These are phyloP conservation scores for Angophora floribunda DNA, from an alignment of 345 rosid genomes.

Conservation along the genomic window DNA sequence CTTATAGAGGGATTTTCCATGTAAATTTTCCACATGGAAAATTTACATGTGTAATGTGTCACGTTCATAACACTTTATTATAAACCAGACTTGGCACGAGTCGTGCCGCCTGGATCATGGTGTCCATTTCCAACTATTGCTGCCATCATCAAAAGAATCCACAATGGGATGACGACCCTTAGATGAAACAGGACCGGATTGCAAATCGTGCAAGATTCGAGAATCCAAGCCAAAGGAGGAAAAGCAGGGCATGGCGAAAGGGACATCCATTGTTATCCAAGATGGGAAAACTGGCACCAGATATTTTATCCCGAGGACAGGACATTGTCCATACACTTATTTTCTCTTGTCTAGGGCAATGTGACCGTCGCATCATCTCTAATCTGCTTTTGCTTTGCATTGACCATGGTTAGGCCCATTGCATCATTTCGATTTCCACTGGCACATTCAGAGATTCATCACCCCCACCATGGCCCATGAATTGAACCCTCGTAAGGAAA, in stretches of 20 bases:
- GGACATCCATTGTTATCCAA: not conserved
- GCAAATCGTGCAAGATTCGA: not conserved
- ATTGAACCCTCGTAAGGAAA: not conserved
- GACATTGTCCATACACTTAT: not conserved
- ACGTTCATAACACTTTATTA: too few species aligned
- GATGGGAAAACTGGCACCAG: not conserved
- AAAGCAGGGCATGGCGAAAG: not conserved
- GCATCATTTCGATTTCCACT: not conserved
- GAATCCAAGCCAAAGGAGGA: not conserved
- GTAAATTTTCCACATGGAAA: too few species aligned
- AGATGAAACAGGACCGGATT: not conserved
- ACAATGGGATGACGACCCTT: not conserved
- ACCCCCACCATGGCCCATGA: not conserved
- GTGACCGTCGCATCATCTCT: not conserved
- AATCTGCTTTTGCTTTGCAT: not conserved
- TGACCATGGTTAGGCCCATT: not conserved
- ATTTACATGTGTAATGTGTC: too few species aligned
- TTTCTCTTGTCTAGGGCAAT: not conserved
- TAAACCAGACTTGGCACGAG: not conserved
- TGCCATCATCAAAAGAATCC: not conserved
- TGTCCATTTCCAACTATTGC: not conserved
- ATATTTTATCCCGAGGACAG: not conserved
- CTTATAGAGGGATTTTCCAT: not conserved
- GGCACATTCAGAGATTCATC: not conserved
- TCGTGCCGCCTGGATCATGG: not conserved